Base-by-base conservation (phyloP, 768 basidiomycete genomes). In the Gyrodon lividus region DNA sequence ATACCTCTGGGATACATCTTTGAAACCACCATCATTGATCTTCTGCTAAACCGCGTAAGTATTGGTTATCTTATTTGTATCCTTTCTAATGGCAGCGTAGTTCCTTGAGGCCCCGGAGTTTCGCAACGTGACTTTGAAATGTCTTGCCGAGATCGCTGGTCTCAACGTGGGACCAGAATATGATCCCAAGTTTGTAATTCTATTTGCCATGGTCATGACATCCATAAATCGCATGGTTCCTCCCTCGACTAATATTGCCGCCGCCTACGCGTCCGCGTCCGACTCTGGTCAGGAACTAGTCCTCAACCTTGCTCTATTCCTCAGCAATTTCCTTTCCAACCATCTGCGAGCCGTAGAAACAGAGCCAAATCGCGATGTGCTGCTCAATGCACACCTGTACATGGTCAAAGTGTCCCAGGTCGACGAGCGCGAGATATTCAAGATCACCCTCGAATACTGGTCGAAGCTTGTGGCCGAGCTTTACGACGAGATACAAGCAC, bases 381-480 rank as follows among this genome's bases (percentile, higher is more conserved):
- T 99, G 23, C 81, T 98, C 46, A 99, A 98, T 65, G 95, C 96
- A 0, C 96, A 99, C 70, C 75, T 96, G 24, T 99, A 98, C 72
- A 92, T 99, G 83, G 92, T 98, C 66, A 98, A 98, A 72, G 86
- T 99, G 33, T 95, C 92, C 0, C 93, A 94, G 59, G 97, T 99
- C 31, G 96, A 99, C 62, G 97, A 99, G 66, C 86, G 96, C 46
- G 97, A 99, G 70, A 89, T 99, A 57, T 98, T 98, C 84, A 99
- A 99, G 74, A 97, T 99, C 63, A 97, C 96, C 60, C 73, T 98
- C 63, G 97, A 98, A 66, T 99, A 98, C 73, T 99, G 97, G 92
- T 70, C 85, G 48, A 94, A 95, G 70, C 85, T 99, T 23, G 96
- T 99, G 13, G 84, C 92, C 2, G 96, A 97, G 65, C 79, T 99